A percentile compares a stretch with the other conserved stretches of the same genome.
Evolutionary conservation across 306 rosid genomes (phyloP).

Genomic region (Prunus fruticosa): DNA sequence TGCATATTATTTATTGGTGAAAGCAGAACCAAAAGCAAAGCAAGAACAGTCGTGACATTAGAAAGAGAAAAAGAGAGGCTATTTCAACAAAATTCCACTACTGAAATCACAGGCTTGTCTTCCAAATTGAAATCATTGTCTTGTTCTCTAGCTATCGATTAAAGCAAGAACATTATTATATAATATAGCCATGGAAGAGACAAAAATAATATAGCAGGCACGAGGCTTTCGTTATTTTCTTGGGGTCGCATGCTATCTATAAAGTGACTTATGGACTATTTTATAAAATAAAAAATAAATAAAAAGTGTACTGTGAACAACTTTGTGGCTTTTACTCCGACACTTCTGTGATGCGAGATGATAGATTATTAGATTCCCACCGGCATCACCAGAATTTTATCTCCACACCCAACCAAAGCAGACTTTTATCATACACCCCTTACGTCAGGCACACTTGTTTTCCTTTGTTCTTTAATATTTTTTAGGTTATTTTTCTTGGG

Average conservation of each 20-base stretch:
- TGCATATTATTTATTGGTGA: too few species aligned
- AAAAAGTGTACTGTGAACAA: constrained; percentile 6
- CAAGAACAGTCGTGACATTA: too few species aligned
- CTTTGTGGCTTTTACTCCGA: constrained; percentile 9
- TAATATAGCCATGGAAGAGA: neutral
- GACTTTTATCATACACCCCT: neutral
- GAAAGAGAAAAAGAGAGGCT: too few species aligned
- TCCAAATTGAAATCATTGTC: constrained; percentile 2
- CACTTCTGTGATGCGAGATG: neutral
- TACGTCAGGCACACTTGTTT: neutral
- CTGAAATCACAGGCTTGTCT: neutral
- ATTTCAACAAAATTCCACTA: neutral
- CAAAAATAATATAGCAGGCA: constrained; percentile 6
- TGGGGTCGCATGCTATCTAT: constrained; percentile 28
- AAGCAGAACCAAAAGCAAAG: too few species aligned
- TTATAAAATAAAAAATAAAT: too few species aligned
- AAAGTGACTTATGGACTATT: constrained; percentile 9
- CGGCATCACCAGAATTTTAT: neutral
- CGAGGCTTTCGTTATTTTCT: constrained; percentile 5
- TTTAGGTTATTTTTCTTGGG: neutral
- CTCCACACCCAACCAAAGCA: neutral
- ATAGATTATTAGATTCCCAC: constrained; percentile 32
- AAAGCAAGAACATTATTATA: neutral
- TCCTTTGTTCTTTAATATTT: neutral
- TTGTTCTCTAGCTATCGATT: neutral